Conservation (phyloP, 805 yeast genomes). For the Tetrapisispora fleetii region DNA sequence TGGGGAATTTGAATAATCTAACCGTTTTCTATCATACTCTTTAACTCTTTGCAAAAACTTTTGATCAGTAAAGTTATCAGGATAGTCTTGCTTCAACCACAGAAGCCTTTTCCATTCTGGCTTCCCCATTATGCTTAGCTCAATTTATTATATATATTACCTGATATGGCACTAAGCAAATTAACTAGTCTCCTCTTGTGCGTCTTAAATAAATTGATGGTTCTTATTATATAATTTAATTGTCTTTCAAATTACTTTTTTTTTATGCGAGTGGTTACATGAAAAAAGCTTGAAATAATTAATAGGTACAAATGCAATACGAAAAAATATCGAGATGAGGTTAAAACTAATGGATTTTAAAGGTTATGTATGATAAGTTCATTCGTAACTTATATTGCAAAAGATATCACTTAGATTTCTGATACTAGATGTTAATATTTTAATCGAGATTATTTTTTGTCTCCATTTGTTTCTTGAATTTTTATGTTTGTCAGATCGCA, state of each 20-base stretch:
- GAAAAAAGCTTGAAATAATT: not conserved
- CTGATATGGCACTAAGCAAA: not conserved
- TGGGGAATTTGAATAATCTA: constrained; percentile 13
- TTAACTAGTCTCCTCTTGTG: not conserved
- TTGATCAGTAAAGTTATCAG: constrained; percentile 82
- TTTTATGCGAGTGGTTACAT: not conserved
- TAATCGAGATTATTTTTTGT: not conserved
- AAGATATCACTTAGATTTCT: not conserved
- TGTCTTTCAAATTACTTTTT: not conserved
- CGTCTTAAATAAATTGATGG: no score
- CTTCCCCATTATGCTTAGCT: constrained; percentile 7
- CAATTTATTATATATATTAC: not conserved
- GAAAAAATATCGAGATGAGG: no score
- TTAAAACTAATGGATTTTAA: no score
- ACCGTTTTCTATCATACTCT: constrained; percentile 8
- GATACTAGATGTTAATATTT: not conserved
- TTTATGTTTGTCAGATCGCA: constrained; percentile 3
- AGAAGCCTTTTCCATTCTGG: constrained; percentile 72
- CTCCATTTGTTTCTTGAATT: not conserved
- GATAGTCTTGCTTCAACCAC: constrained; percentile 77
- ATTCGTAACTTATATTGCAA: no score
- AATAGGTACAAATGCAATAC: no score
- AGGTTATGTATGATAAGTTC: no score
- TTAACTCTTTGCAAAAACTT: constrained; percentile 43
- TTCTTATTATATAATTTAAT: not conserved